Evolutionary conservation across 805 yeast genomes (phyloP).

Genomic region (Kuraishia ogatae): DNA sequence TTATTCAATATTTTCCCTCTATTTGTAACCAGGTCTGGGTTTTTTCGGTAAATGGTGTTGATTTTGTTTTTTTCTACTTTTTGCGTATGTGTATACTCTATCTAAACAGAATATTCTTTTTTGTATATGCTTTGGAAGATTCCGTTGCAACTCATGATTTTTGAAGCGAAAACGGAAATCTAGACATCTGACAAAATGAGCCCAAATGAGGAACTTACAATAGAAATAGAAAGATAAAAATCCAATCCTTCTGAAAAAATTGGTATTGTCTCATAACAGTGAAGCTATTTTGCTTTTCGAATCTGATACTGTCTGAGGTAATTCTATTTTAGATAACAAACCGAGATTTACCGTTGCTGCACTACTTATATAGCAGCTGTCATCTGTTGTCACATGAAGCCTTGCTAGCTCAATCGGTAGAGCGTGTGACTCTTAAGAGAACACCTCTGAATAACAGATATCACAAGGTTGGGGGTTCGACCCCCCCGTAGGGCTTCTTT

Average conservation of each 20-base stretch:
- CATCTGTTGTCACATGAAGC: slow-evolving; percentile 1
- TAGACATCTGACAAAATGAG: too few species aligned
- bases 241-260: not conserved
- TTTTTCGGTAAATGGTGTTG: too few species aligned
- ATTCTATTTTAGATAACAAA: too few species aligned
- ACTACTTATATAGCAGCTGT: not conserved
- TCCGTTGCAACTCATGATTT: not conserved
- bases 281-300: not conserved
- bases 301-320: too few species aligned
- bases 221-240: too few species aligned
- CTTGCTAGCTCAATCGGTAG: slow-evolving; percentile 12
- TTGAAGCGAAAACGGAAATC: not conserved
- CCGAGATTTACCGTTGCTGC: too few species aligned
- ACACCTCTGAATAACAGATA: not conserved
- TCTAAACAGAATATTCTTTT: not conserved
- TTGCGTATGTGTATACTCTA: not conserved
- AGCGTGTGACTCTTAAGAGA: slow-evolving; percentile 11
- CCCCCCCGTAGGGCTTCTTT: slow-evolving; percentile 10
- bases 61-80: too few species aligned
- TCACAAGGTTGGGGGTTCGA: slow-evolving; percentile 13
- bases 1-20: too few species aligned
- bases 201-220: not conserved
- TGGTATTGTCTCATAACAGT: too few species aligned
- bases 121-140: too few species aligned
- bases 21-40: too few species aligned